A percentile compares a stretch with the other conserved stretches of the same genome.
These are phyloP conservation scores for Aureobasidium sp. DNA, from an alignment of 2,329 filamentous ascomycete species.

Conservation along the genomic window DNA sequence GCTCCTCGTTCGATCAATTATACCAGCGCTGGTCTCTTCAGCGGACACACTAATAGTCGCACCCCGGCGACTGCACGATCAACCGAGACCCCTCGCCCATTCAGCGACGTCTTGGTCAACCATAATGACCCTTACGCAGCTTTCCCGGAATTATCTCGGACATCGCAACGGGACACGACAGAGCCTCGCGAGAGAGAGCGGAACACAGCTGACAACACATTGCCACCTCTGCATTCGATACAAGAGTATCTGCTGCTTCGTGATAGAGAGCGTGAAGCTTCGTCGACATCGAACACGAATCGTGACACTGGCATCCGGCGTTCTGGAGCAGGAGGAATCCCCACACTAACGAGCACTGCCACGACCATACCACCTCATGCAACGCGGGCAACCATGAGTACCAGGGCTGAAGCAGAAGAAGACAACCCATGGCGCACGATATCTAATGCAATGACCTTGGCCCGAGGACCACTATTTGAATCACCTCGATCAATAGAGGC, in stretches of 20 bases:
- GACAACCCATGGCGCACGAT: conserved; percentile 41
- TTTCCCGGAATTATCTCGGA: conserved; percentile 9
- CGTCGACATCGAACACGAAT: background rate
- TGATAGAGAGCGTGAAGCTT: conserved; percentile 4
- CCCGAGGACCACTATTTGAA: conserved; percentile 28
- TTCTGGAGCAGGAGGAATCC: background rate
- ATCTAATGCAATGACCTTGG: conserved; percentile 34
- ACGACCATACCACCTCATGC: conserved; percentile 11
- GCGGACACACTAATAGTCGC: background rate
- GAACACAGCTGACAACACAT: background rate
- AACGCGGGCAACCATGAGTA: background rate
- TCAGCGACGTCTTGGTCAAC: conserved; percentile 5
- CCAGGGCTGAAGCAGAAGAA: conserved; percentile 14
- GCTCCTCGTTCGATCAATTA: conserved; percentile 36
- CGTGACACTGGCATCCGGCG: background rate
- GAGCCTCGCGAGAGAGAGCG: background rate
- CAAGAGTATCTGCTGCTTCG: conserved; percentile 9
- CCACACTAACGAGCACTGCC: background rate
- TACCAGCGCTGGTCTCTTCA: conserved; percentile 25
- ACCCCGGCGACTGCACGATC: background rate
- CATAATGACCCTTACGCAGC: conserved; percentile 8
- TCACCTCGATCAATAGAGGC: conserved; percentile 11
- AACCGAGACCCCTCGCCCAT: background rate
- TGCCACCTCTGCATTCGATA: conserved; percentile 12
- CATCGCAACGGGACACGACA: background rate